These are phyloP conservation scores for Zymoseptoria passerinii DNA, from an alignment of 2,329 filamentous ascomycete genomes.

Conservation along the genomic window DNA sequence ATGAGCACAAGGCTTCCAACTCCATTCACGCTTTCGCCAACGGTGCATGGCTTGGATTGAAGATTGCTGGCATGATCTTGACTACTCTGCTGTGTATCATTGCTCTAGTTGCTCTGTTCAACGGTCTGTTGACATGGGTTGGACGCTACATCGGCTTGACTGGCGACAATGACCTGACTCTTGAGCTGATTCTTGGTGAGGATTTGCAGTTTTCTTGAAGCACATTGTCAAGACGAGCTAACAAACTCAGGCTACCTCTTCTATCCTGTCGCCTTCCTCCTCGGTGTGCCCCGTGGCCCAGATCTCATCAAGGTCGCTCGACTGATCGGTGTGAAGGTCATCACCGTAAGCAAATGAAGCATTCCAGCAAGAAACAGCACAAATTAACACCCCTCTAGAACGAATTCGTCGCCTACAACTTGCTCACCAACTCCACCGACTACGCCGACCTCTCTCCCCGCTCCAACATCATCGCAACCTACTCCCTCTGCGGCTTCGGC, in stretches of 20 bases:
- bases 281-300: slow-evolving; percentile 58
- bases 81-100: slow-evolving; percentile 77
- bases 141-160: slow-evolving; percentile 68
- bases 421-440: slow-evolving; percentile 43
- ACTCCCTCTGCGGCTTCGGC: slow-evolving; percentile 66
- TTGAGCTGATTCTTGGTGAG: slow-evolving; percentile 59
- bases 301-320: slow-evolving; percentile 63
- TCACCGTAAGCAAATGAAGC: slow-evolving; percentile 47
- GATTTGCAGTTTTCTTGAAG: background rate
- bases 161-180: slow-evolving; percentile 56
- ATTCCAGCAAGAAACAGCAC: background rate
- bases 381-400: slow-evolving; percentile 42
- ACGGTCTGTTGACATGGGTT: slow-evolving; percentile 77
- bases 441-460: slow-evolving; percentile 58
- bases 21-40: slow-evolving; percentile 77
- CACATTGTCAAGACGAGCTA: background rate
- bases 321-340: slow-evolving; percentile 76
- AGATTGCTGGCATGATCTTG: slow-evolving; percentile 76
- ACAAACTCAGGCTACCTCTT: slow-evolving; percentile 53
- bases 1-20: slow-evolving; percentile 68
- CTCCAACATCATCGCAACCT: slow-evolving; percentile 73
- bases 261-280: slow-evolving; percentile 71
- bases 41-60: slow-evolving; percentile 76
- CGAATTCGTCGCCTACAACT: slow-evolving; percentile 66
- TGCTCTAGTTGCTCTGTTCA: slow-evolving; percentile 62